Evolutionary conservation across 2,329 filamentous ascomycete genomes (phyloP).

Genomic region (Orbilia oligospora): DNA sequence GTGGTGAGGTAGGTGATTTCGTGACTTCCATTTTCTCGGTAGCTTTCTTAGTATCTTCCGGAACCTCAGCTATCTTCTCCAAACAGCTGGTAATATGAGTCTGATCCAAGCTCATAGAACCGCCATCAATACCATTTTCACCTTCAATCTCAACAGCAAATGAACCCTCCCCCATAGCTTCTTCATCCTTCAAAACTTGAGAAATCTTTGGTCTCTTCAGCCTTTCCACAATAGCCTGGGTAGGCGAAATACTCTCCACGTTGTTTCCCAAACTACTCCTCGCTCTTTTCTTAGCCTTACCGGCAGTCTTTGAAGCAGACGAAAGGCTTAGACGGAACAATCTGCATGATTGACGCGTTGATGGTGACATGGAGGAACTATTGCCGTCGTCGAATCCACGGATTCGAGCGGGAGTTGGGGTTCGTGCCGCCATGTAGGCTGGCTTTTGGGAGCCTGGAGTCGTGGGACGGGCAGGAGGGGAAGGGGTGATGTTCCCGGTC

Average conservation of each 20-base stretch:
- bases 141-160: slow-evolving; percentile 1
- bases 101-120: not conserved
- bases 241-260: not conserved
- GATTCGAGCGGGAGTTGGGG: not conserved
- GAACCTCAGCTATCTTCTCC: not conserved
- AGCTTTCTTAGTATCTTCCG: not conserved
- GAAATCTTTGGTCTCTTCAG: no score
- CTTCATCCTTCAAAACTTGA: no score
- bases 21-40: not conserved
- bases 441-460: slow-evolving; percentile 27
- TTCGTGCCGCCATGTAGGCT: not conserved
- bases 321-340: not conserved
- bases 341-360: not conserved
- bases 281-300: not conserved
- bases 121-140: no score
- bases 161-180: not conserved
- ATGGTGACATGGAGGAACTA: not conserved
- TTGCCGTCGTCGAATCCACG: not conserved
- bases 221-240: not conserved
- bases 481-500: slow-evolving; percentile 2
- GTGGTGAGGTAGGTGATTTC: not conserved
- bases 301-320: not conserved
- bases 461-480: not conserved
- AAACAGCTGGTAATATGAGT: not conserved
- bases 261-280: not conserved